These are phyloP conservation scores for Lactarius tabidus DNA, from an alignment of 768 basidiomycete genomes.

Conservation along the genomic window DNA sequence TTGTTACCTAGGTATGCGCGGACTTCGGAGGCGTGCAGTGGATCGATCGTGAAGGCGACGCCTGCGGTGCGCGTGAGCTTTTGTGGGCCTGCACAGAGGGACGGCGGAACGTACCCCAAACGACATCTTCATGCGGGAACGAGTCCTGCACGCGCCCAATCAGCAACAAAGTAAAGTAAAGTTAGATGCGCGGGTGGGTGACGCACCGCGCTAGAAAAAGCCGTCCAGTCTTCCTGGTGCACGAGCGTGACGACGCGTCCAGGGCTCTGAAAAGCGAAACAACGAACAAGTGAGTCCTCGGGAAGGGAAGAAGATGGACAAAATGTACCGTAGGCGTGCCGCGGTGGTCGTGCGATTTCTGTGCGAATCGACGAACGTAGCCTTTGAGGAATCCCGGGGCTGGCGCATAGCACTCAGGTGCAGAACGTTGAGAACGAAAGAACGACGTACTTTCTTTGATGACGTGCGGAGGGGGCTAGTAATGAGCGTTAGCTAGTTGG, in stretches of 20 bases:
- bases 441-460: slow-evolving; percentile 52
- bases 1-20: slow-evolving; percentile 74
- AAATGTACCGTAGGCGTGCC: slow-evolving; percentile 75
- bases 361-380: slow-evolving; percentile 89
- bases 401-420: slow-evolving; percentile 28
- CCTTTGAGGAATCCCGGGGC: slow-evolving; percentile 85
- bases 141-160: slow-evolving; percentile 44
- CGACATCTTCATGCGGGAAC: slow-evolving; percentile 68
- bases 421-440: background rate
- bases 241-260: slow-evolving; percentile 89
- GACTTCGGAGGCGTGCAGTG: slow-evolving; percentile 67
- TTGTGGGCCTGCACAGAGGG: background rate
- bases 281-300: background rate
- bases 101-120: slow-evolving; percentile 63
- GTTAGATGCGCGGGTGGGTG: background rate
- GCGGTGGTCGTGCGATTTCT: slow-evolving; percentile 88
- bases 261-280: slow-evolving; percentile 50
- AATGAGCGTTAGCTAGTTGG: too few species aligned
- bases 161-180: background rate
- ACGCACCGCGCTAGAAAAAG: slow-evolving; percentile 62
- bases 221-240: slow-evolving; percentile 84
- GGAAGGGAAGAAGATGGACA: background rate
- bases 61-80: slow-evolving; percentile 39
- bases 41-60: slow-evolving; percentile 84
- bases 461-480: slow-evolving; percentile 79